A percentile compares a stretch with the other conserved stretches of the same genome.
Conservation (phyloP, 495 filamentous ascomycete genomes). For the Aspergillus nanangensis region DNA sequence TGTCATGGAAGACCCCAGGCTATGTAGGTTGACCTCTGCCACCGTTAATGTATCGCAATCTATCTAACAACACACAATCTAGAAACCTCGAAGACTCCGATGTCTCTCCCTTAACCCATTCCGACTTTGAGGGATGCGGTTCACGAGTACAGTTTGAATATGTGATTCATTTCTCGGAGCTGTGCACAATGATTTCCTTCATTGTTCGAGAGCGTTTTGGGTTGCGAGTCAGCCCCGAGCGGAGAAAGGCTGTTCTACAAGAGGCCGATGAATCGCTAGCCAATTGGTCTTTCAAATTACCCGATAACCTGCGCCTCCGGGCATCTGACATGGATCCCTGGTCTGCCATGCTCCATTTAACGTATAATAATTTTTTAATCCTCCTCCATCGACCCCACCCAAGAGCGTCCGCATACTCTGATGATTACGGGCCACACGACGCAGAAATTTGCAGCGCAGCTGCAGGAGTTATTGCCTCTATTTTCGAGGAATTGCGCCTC, state of each 20-base stretch:
- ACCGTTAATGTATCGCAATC: not conserved
- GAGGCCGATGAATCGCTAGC: slow-evolving; percentile 44
- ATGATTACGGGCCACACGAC: slow-evolving; percentile 42
- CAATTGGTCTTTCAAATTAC: slow-evolving; percentile 42
- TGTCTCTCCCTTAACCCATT: slow-evolving; percentile 35
- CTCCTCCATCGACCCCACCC: slow-evolving; percentile 46
- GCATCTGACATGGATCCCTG: slow-evolving; percentile 44
- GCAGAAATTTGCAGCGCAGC: slow-evolving; percentile 44
- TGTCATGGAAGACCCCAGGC: slow-evolving; percentile 47
- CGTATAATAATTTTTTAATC: slow-evolving; percentile 49
- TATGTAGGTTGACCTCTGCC: slow-evolving; percentile 27
- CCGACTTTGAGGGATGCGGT: slow-evolving; percentile 47
- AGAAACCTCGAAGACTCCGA: slow-evolving; percentile 48
- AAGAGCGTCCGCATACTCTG: slow-evolving; percentile 38
- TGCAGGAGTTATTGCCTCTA: slow-evolving; percentile 43
- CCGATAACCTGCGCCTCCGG: slow-evolving; percentile 38
- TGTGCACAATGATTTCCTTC: slow-evolving; percentile 44
- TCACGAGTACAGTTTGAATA: slow-evolving; percentile 36
- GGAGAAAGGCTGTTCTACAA: slow-evolving; percentile 37
- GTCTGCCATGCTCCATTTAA: slow-evolving; percentile 46
- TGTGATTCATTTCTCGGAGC: slow-evolving; percentile 42
- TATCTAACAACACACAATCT: slow-evolving; percentile 1
- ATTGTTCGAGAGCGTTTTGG: slow-evolving; percentile 41
- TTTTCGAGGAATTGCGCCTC: slow-evolving; percentile 44
- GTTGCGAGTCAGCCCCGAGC: slow-evolving; percentile 33